Percentiles rank a stretch among this genome's conserved stretches.
phyloP scores from a whole-genome alignment of 768 basidiomycete species.

The Phaeotremella skinneri region DNA sequence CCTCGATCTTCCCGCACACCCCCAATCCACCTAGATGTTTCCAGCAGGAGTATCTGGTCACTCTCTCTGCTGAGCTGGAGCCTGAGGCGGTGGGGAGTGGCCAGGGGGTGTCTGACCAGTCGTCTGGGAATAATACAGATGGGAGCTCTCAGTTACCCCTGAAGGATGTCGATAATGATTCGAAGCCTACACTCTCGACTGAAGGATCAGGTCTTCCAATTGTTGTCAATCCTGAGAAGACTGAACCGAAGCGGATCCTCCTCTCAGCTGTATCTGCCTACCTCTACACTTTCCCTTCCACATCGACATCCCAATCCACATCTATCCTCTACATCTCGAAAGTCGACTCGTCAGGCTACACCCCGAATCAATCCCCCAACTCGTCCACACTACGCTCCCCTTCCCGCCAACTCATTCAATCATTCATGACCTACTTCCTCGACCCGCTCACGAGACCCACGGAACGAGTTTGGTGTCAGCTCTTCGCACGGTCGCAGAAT shows the following conservation, averaged over 20 bases:
- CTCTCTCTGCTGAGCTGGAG: constrained; percentile 64
- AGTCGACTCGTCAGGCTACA: constrained; percentile 88
- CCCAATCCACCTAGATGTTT: constrained; percentile 60
- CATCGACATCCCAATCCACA: constrained; percentile 58
- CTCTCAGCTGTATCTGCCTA: constrained; percentile 64
- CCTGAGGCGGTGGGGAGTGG: too few relatives aligned
- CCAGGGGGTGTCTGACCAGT: too few relatives aligned
- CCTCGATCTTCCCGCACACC: constrained; percentile 71
- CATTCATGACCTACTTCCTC: constrained; percentile 63
- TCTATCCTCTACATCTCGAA: constrained; percentile 87
- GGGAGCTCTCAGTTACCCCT: too few relatives aligned
- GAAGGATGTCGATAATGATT: too few relatives aligned
- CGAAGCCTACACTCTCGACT: too few relatives aligned
- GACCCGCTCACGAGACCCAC: constrained; percentile 65
- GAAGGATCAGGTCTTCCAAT: too few relatives aligned
- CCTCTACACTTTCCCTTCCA: constrained; percentile 66
- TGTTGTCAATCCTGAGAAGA: too few relatives aligned
- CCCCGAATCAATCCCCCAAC: constrained; percentile 51
- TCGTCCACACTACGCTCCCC: constrained; percentile 49
- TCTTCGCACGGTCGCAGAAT: constrained; percentile 83
- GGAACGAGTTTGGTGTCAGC: constrained; percentile 68
- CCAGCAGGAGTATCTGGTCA: constrained; percentile 72
- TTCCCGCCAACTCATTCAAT: constrained; percentile 65
- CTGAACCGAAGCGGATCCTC: constrained; percentile 58
- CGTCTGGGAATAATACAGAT: neutral